phyloP scores from a whole-genome alignment of 163 green algal genomes.

The Scenedesmus sp. region DNA sequence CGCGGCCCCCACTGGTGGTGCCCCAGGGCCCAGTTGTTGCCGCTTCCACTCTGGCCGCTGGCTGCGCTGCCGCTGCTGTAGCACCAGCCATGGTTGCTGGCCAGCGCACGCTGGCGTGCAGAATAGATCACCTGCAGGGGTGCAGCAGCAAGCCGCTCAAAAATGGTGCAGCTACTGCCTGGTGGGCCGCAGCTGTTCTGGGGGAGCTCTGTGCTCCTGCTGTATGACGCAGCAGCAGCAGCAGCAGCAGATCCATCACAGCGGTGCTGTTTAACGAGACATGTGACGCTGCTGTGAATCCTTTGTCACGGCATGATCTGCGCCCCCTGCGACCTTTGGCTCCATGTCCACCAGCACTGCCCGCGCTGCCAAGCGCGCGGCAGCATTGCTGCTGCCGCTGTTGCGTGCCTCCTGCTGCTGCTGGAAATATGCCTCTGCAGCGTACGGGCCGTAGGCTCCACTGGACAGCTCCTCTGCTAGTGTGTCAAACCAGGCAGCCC shows the following conservation, averaged over 20 bases:
- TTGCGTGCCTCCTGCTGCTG: neutral
- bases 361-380: slow-evolving; percentile 60
- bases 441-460: slow-evolving; percentile 56
- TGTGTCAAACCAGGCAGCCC: slow-evolving; percentile 74
- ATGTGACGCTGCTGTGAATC: neutral
- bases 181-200: neutral
- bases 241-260: no score
- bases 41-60: slow-evolving; percentile 75
- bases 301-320: neutral
- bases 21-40: slow-evolving; percentile 92
- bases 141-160: neutral
- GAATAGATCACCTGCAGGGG: slow-evolving; percentile 66
- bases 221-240: neutral
- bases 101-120: slow-evolving; percentile 15
- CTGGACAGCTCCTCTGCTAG: slow-evolving; percentile 67
- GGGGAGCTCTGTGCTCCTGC: neutral
- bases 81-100: slow-evolving; percentile 61
- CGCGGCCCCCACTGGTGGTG: slow-evolving; percentile 74
- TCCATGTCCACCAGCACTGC: slow-evolving; percentile 92
- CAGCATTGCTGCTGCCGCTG: neutral
- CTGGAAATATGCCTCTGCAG: slow-evolving; percentile 72
- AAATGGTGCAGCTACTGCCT: neutral
- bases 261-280: no score
- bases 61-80: slow-evolving; percentile 62
- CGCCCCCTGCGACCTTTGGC: slow-evolving; percentile 79